Evolutionary conservation across 345 rosid genomes (phyloP), one percentile per base, ranked within the genome.

Genomic region (Arabidopsis arenosa): DNA sequence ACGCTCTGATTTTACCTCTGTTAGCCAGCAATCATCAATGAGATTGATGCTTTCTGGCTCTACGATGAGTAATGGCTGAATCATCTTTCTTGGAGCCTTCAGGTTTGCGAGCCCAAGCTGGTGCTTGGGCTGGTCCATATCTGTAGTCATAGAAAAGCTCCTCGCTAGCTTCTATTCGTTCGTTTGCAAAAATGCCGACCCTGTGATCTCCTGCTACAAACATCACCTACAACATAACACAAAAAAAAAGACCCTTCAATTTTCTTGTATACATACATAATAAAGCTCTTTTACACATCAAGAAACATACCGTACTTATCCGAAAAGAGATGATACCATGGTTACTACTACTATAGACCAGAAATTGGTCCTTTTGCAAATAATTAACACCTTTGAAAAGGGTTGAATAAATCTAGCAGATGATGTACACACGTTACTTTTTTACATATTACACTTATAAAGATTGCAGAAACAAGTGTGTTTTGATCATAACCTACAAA

Each of bases 141-240:
- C 94, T 89, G 59, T 95, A 95, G 81, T 92, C 98, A 54, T 95
- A 92, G 80, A 95, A 95, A 6, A 95, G 89, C 85, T 95, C 99
- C 66, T 95, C 98, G 17, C 97, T 85, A 8, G 99, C 93, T 73
- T 95, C 96, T 9, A 95, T 95, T 28, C 79, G 88, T 72, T 95
- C 99, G 79, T 90, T 95, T 59, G 98, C 98, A 49, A 95, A 92
- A 18, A 95, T 95, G 13, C 99, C 99, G 0, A 92, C 99, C 63
- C 97, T 86, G 69, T 95, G 99, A 78, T 95, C 98, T 83, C 99
- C 99, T 4, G 96, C 97, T 78, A 95, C 99, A 83, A 95, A 87
- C 93, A 95, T 90, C 77, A 95, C 97, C 99, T 92, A 76, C 68
- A 80, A 52, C 51, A 77, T 56, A 72, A 18, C 21, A 18, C 21